Base-by-base conservation (phyloP, 2,329 filamentous ascomycete genomes). In the Phyllosticta citriasiana region DNA sequence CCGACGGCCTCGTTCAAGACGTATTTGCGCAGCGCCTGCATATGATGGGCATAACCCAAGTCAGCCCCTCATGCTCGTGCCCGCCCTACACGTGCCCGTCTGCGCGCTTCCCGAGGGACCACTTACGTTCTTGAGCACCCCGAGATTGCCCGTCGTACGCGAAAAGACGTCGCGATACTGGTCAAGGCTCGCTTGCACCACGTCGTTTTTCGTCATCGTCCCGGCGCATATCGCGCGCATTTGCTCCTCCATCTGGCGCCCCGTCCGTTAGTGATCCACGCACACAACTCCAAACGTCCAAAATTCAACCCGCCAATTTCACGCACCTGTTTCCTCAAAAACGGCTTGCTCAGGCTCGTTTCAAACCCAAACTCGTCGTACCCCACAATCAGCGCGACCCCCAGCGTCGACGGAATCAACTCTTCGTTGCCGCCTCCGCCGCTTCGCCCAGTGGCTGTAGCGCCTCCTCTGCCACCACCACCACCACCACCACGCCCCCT, bases 141-240 rank as follows among this genome's bases (percentile, higher is more conserved):
- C 82, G 61, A 96, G 83, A 70, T 89, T 86, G 71, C 88, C 85
- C 67, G 86, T 84, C 1, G 91, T 92, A 69, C 92, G 88, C 67
- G 88, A 79, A 75, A 93, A 99, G 14, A 97, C 90, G 59, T 86
- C 85, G 57, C 87, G 85, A 73, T 97, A 99, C 77, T 94, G 90
- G 63, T 87, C 83, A 61, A 99, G 79, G 71, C 88, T 96, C 73
- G 96, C 87, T 60, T 86, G 81, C 52, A 99, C 82, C 55, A 99
- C 89, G 22, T 84, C 82, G 59, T 83, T 81, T 69, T 85, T 87
- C 35, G 87, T 89, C 65, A 85, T 88, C 57, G 84, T 85, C 26
- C 94, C 94, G 63, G 93, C 91, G 75, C 94, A 97, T 62, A 99
- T 97, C 62, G 89, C 90, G 72, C 92, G 94, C 93, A 99, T 97